Evolutionary conservation across 2,329 filamentous ascomycete species (phyloP).

Genomic region (Cytospora leucostoma): DNA sequence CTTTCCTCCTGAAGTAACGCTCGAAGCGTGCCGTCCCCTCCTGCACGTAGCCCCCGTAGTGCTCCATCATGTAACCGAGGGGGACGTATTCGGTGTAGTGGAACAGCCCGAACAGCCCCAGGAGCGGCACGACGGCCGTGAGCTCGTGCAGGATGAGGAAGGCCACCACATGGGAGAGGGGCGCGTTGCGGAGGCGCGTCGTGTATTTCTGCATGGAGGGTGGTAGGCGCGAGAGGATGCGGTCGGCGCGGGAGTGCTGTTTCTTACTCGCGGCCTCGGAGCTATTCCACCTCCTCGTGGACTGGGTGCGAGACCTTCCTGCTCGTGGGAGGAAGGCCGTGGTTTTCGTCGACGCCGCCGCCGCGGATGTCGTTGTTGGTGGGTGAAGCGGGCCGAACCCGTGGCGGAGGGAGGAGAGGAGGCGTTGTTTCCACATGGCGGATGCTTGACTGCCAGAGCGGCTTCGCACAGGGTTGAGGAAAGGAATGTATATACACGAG

Average conservation of each 20-base stretch:
- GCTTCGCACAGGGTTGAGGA: too few relatives aligned
- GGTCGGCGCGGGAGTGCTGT: conserved; percentile 41
- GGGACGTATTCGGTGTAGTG: conserved; percentile 80
- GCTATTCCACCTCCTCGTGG: conserved; percentile 33
- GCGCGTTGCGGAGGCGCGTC: conserved; percentile 69
- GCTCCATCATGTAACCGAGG: conserved; percentile 49
- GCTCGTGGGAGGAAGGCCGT: background rate
- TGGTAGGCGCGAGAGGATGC: conserved; percentile 60
- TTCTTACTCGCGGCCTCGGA: conserved; percentile 41
- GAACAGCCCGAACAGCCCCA: conserved; percentile 74
- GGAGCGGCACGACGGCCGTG: conserved; percentile 79
- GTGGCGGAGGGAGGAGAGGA: conserved; percentile 2
- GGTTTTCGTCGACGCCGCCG: background rate
- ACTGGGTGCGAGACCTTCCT: background rate
- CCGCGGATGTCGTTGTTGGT: background rate
- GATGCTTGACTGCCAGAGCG: background rate
- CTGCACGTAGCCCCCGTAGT: conserved; percentile 54
- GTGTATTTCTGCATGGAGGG: conserved; percentile 69
- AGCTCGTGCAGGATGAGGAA: conserved; percentile 92
- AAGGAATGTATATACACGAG: background rate
- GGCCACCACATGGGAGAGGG: conserved; percentile 77
- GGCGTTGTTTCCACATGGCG: conserved; percentile 16
- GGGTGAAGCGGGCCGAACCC: background rate
- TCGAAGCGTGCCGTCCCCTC: conserved; percentile 75
- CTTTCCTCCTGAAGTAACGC: conserved; percentile 73